A percentile compares a stretch with the other conserved stretches of the same genome.
Conservation (phyloP, 768 basidiomycete genomes). For the Trametes cinnabarina region DNA sequence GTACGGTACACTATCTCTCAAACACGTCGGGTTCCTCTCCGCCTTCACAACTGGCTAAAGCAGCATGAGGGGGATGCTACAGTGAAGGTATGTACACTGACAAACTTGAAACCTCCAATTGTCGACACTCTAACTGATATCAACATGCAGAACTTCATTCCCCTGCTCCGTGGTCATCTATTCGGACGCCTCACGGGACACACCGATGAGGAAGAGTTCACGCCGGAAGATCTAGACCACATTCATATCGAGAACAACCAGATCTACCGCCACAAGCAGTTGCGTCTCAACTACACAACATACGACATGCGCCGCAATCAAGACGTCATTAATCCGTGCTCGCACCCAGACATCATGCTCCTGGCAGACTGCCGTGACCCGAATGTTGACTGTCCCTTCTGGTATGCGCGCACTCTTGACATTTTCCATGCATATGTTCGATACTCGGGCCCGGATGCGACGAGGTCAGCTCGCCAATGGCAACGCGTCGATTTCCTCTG, state of each 20-base stretch:
- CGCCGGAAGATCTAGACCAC: conserved; percentile 16
- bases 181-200: conserved; percentile 27
- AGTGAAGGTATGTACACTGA: too few relatives aligned
- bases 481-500: conserved; percentile 33
- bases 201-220: conserved; percentile 29
- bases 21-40: too few relatives aligned
- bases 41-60: too few relatives aligned
- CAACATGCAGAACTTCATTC: background rate
- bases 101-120: too few relatives aligned
- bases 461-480: background rate
- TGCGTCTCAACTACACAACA: conserved; percentile 40
- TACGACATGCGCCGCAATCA: conserved; percentile 41
- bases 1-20: too few relatives aligned
- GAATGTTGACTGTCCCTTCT: conserved; percentile 19
- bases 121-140: too few relatives aligned
- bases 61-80: too few relatives aligned
- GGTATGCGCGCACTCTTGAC: conserved; percentile 27
- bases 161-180: conserved; percentile 30
- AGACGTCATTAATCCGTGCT: conserved; percentile 41
- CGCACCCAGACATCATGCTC: conserved; percentile 34
- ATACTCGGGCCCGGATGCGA: conserved; percentile 1
- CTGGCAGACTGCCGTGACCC: conserved; percentile 1
- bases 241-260: conserved; percentile 20
- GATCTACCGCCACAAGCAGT: conserved; percentile 31
- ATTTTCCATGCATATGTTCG: conserved; percentile 24